Base-by-base conservation (phyloP, 495 filamentous ascomycete genomes). In the Penicillium coffeae region DNA sequence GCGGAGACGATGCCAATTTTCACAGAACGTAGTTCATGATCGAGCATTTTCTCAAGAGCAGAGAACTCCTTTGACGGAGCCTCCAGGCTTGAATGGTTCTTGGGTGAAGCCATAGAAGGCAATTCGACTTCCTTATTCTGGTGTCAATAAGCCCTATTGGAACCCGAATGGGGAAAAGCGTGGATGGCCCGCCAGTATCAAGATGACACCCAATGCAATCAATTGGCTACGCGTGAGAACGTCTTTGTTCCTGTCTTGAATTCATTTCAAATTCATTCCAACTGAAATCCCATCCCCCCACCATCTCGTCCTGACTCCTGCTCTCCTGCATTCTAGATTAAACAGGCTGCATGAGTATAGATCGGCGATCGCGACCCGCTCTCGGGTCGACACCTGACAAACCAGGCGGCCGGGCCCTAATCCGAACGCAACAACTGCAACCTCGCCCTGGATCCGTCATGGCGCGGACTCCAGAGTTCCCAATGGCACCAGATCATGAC, bases 71-170 rank as follows among this genome's bases (percentile, higher is more conserved):
- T 30, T 30, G 25, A 30, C 4, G n/a, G n/a, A n/a, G n/a, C n/a
- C n/a, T n/a, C n/a, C n/a, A 16, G 18, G 16, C n/a, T 18, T 32
- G 25, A 33, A 27, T 25, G 38, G 13, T 3, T 42, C 13, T 43
- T n/a, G n/a, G n/a, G n/a, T n/a, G n/a, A n/a, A n/a, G n/a, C 12
- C 30, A 13, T 45, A 18, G 18, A 34, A 13, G 22, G 25, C 25
- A 30, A 30, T 19, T 44, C 25, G 25, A 30, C 25, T 45, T 49
- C 58, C 52, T 21, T 20, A 59, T 54, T 51, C 10, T 40, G 58
- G 47, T 42, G 6, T 62, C 39, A 54, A 64, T 64, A 64, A 49
- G 39, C 8, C 20, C 37, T 48, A 48, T 48, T 15, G 45, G 40
- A 16, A 30, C 0, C 45, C 45, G 22, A 14, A 48, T 48, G 14